These are phyloP conservation scores for Penicillium alfredii DNA, from an alignment of 495 filamentous ascomycete species.

Conservation along the genomic window DNA sequence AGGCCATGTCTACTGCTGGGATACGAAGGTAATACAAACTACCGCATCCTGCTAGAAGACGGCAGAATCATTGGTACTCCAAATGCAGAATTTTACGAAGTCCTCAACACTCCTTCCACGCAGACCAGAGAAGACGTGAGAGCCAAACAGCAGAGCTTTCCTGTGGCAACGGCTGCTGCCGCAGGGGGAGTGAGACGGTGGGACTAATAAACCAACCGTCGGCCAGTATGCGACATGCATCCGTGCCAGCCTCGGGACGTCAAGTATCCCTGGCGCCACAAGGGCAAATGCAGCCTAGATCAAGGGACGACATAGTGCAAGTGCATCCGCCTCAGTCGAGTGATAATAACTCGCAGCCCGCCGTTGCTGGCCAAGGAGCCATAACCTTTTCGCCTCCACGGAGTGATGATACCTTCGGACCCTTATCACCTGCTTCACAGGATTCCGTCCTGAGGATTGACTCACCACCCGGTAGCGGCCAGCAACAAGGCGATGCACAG, in stretches of 20 bases:
- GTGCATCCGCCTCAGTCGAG: constrained; percentile 11
- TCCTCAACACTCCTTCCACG: constrained; percentile 17
- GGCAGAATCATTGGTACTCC: constrained; percentile 16
- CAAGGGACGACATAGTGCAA: constrained; percentile 3
- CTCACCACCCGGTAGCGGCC: constrained; percentile 8
- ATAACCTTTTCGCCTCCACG: too few relatives aligned
- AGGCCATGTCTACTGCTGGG: constrained; percentile 17
- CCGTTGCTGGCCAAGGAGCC: too few relatives aligned
- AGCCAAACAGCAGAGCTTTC: constrained; percentile 8
- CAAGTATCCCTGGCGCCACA: constrained; percentile 6
- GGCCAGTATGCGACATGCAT: constrained; percentile 8
- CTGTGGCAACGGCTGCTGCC: constrained; percentile 15
- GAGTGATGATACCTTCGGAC: constrained; percentile 11
- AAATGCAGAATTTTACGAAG: constrained; percentile 16
- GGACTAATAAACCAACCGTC: constrained; percentile 13
- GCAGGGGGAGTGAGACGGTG: constrained; percentile 15
- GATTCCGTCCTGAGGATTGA: constrained; percentile 4
- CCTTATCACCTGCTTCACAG: constrained; percentile 4
- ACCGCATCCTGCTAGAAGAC: constrained; percentile 19
- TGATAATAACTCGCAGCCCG: constrained; percentile 7
- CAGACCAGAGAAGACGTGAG: constrained; percentile 15
- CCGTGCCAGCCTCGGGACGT: constrained; percentile 9
- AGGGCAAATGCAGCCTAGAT: constrained; percentile 2
- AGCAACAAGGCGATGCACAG: constrained; percentile 12
- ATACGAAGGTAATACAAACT: constrained; percentile 22